Evolutionary conservation across 257 asterid species (phyloP).

Genomic region (Nicotiana noctiflora): DNA sequence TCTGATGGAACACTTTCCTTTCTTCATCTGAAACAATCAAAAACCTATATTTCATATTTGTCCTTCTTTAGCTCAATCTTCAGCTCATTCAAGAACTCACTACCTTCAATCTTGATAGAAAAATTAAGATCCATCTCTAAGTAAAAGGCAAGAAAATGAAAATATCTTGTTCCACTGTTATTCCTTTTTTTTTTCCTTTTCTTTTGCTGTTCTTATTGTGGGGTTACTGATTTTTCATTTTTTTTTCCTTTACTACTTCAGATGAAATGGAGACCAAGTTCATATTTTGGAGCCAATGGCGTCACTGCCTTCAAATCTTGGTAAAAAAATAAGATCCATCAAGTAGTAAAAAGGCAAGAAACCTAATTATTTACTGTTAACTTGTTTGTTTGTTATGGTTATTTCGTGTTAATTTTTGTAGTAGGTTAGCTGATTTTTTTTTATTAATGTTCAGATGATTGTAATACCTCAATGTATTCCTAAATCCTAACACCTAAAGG

Average conservation of each 20-base stretch:
- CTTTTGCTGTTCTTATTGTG: background rate
- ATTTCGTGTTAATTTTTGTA: background rate
- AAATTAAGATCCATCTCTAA: background rate
- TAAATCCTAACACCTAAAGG: slow-evolving; percentile 29
- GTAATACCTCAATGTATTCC: slow-evolving; percentile 33
- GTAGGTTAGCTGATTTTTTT: background rate
- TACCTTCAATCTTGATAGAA: background rate
- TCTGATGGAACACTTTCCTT: too few species aligned
- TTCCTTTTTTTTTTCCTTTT: background rate
- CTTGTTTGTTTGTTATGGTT: background rate
- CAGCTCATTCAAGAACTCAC: background rate
- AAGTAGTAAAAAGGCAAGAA: slow-evolving; percentile 17
- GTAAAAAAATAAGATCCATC: background rate
- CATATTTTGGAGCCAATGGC: slow-evolving; percentile 18
- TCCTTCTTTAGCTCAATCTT: too few species aligned
- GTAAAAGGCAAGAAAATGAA: background rate
- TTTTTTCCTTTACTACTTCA: background rate
- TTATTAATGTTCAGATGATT: slow-evolving; percentile 22
- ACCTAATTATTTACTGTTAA: background rate
- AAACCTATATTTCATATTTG: too few species aligned
- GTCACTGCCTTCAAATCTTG: background rate
- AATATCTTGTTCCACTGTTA: background rate
- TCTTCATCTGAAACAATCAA: too few species aligned
- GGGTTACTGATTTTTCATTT: background rate
- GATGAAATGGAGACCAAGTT: slow-evolving; percentile 8